Evolutionary conservation across 2,329 filamentous ascomycete species (phyloP), one percentile per base, ranked within the genome.

Genomic region (Diaporthe sp.): DNA sequence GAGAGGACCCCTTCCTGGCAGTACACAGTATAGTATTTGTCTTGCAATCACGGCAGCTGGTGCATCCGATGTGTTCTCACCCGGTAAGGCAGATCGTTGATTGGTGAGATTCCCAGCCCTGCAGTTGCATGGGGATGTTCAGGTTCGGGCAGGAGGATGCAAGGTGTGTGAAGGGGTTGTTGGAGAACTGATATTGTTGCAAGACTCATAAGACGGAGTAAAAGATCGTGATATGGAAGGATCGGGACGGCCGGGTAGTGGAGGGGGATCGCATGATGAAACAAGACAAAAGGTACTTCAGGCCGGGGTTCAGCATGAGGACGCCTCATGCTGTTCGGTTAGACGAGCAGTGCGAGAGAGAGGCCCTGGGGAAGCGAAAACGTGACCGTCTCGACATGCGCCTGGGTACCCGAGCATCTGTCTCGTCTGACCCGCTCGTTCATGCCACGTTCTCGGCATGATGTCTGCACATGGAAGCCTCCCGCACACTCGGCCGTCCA

Each of bases 41-140:
- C 42, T 63, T 66, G 44, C 42, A 51, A 66, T 66, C 61, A 66
- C 61, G 61, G 61, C 61, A 66, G 19, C 37, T 66, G 27, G 44
- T 66, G 61, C 61, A 66, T 66, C 61, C 61, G 61, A 27, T 27
- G 12, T 12, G 6, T 37, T 50, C 30, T 51, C 30, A 15, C 25
- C n/a, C 17, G 30, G 27, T 50, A 15, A 47, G 3, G 25, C n/a
- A 7, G 9, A 32, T 30, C 9, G 27, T 22, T 66, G 42, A 50
- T 66, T 66, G 61, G 61, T 15, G 44, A 50, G 30, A 25, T 51
- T 2, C 30, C 61, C 30, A 50, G 27, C 12, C 42, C 44, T 47
- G 61, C 30, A 25, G 30, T 4, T 5, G 44, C 35, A 47, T 50
- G 44, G 58, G 37, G 37, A 39, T 27, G 44, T 37, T 25, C 61